Evolutionary conservation across 1,139 yeast genomes (phyloP).

Genomic region (Groenewaldozyma auringiensis): DNA sequence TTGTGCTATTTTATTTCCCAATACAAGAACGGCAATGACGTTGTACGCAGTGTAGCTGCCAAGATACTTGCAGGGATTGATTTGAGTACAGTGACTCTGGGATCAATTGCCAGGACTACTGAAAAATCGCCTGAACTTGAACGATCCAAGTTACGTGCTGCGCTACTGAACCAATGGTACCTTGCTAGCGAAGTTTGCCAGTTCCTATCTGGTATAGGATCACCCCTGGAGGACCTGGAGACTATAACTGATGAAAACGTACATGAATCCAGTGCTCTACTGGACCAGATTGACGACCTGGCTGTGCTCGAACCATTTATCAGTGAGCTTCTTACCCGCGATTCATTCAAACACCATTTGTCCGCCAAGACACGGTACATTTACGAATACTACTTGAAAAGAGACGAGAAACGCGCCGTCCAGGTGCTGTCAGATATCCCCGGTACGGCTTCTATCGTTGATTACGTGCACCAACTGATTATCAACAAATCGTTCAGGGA

Average conservation of each 20-base stretch:
- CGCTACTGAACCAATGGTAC: slow-evolving; percentile 10
- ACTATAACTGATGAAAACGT: slow-evolving; percentile 4
- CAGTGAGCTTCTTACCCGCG: background rate
- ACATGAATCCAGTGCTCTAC: background rate
- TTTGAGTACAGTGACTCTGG: background rate
- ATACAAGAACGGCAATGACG: background rate
- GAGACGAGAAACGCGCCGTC: background rate
- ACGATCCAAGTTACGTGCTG: background rate
- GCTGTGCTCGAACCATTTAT: background rate
- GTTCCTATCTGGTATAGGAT: background rate
- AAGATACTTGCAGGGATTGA: background rate
- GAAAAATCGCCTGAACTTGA: background rate
- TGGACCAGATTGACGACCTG: background rate
- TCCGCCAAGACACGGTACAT: background rate
- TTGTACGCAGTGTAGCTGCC: background rate
- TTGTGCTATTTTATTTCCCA: slow-evolving; percentile 10
- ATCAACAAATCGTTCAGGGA: slow-evolving; percentile 8
- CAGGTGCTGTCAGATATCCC: slow-evolving; percentile 3
- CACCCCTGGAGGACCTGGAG: slow-evolving; percentile 6
- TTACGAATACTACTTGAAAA: background rate
- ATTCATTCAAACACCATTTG: background rate
- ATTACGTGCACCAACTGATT: slow-evolving; percentile 15
- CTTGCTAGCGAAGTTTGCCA: slow-evolving; percentile 4
- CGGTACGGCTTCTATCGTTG: slow-evolving; percentile 9
- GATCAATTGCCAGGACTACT: background rate